phyloP scores from a whole-genome alignment of 345 rosid species.

The Theobroma cacao region DNA sequence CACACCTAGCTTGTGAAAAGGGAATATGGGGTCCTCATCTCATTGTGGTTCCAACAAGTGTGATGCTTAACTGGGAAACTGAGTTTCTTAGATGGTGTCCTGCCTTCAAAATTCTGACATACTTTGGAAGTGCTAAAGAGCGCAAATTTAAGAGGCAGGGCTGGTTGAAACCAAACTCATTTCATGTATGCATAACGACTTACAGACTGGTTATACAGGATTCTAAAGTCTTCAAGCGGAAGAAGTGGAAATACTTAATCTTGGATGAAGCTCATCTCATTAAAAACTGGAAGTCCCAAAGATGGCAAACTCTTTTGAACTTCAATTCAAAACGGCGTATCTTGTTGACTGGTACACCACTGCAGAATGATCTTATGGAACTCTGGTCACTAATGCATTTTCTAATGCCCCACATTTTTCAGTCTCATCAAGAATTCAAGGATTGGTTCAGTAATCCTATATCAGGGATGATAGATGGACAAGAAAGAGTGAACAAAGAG shows the following conservation, averaged over 20 bases:
- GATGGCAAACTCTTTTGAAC: slow-evolving; percentile 99
- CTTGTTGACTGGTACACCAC: slow-evolving; percentile 92
- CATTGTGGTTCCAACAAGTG: slow-evolving; percentile 99
- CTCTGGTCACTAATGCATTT: slow-evolving; percentile 99
- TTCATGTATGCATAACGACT: slow-evolving; percentile 97
- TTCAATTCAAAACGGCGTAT: slow-evolving; percentile 97
- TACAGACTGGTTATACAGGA: slow-evolving; percentile 97
- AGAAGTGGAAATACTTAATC: slow-evolving; percentile 99
- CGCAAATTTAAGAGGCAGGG: slow-evolving; percentile 97
- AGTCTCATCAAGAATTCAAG: slow-evolving; percentile 99
- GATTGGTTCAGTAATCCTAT: slow-evolving; percentile 99
- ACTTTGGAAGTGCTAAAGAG: slow-evolving; percentile 99
- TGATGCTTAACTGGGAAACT: slow-evolving; percentile 99
- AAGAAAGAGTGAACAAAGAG: slow-evolving; percentile 94
- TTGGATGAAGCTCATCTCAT: slow-evolving; percentile 99
- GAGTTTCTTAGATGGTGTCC: slow-evolving; percentile 99
- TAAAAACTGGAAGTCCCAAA: slow-evolving; percentile 99
- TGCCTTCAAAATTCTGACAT: slow-evolving; percentile 97
- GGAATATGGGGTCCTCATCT: slow-evolving; percentile 99
- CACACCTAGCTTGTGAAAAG: slow-evolving; percentile 96
- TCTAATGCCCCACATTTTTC: slow-evolving; percentile 98
- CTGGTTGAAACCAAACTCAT: slow-evolving; percentile 94
- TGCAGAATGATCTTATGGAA: slow-evolving; percentile 99
- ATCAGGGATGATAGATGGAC: slow-evolving; percentile 99
- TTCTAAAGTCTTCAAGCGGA: slow-evolving; percentile 94